Percentiles rank a stretch among this genome's conserved stretches.
phyloP scores from a whole-genome alignment of 108 stramenopile genomes.

The Nitzschia putrida region DNA sequence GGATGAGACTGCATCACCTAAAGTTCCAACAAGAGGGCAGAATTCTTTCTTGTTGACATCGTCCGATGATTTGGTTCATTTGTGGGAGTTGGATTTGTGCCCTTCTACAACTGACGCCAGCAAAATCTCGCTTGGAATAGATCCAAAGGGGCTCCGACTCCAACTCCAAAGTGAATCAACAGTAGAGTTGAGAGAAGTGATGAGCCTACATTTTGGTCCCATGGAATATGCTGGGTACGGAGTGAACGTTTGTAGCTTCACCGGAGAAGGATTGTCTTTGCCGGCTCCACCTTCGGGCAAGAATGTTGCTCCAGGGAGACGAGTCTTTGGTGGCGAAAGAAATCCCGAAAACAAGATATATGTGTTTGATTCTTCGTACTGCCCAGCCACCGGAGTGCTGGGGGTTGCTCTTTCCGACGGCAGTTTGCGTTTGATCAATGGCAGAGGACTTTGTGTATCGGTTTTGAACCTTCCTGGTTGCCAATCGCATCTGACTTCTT shows the following conservation, averaged over 20 bases:
- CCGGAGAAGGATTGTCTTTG: conserved; percentile 32
- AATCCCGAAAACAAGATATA: conserved; percentile 78
- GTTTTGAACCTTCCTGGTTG: conserved; percentile 53
- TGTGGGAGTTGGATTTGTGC: conserved; percentile 56
- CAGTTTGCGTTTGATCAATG: conserved; percentile 62
- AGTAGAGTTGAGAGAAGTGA: conserved; percentile 46
- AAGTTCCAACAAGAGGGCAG: conserved; percentile 10
- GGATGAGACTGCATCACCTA: background rate
- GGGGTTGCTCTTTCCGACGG: conserved; percentile 87
- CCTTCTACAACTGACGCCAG: background rate
- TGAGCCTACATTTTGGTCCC: conserved; percentile 54
- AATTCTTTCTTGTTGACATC: conserved; percentile 69
- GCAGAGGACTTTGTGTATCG: conserved; percentile 61
- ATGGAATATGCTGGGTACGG: conserved; percentile 45
- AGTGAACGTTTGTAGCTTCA: conserved; percentile 46
- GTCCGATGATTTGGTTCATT: conserved; percentile 76
- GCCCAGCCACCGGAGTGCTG: conserved; percentile 64
- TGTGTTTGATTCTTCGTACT: conserved; percentile 83
- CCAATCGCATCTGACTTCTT: conserved; percentile 73
- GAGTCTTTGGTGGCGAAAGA: conserved; percentile 72
- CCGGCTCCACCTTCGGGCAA: conserved; percentile 32
- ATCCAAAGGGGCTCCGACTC: background rate
- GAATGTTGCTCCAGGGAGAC: conserved; percentile 14
- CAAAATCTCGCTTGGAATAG: conserved; percentile 10
- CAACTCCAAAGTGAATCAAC: background rate